These are phyloP conservation scores for Phalaenopsis hybrid DNA, from an alignment of 116 monocot species.

Conservation along the genomic window DNA sequence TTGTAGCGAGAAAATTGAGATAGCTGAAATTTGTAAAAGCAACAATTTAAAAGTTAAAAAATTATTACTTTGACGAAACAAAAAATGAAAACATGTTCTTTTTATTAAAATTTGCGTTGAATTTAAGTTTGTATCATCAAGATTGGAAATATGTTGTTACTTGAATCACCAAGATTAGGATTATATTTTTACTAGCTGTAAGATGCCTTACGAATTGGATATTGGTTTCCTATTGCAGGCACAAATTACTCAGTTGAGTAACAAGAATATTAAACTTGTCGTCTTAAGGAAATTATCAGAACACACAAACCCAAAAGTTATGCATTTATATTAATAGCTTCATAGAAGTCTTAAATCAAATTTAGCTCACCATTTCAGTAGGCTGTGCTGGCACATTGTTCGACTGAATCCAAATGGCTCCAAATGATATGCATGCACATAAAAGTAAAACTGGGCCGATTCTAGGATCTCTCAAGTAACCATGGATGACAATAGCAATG, in stretches of 20 bases:
- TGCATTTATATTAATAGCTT: not conserved
- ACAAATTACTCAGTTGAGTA: not conserved
- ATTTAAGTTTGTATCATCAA: too few species aligned
- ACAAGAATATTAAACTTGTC: not conserved
- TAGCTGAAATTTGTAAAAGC: too few species aligned
- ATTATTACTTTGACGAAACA: too few species aligned
- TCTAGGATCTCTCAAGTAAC: constrained; percentile 61
- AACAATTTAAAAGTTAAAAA: too few species aligned
- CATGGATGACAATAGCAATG: constrained; percentile 18
- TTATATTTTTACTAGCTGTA: too few species aligned
- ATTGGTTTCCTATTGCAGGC: too few species aligned
- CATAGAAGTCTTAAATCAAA: not conserved
- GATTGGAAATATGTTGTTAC: too few species aligned
- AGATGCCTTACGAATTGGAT: too few species aligned
- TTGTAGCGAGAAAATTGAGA: too few species aligned
- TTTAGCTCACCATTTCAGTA: constrained; percentile 18
- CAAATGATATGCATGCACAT: constrained; percentile 69
- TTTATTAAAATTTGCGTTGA: too few species aligned
- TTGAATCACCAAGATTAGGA: too few species aligned
- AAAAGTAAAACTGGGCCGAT: constrained; percentile 70
- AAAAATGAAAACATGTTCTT: too few species aligned
- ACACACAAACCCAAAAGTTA: not conserved
- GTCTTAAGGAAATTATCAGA: not conserved
- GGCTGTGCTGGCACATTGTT: constrained; percentile 18
- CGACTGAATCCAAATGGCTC: constrained; percentile 52